A percentile compares a stretch with the other conserved stretches of the same genome.
Conservation (phyloP, 192 early-diverging fungal species). For the Cetraspora pellucida region DNA sequence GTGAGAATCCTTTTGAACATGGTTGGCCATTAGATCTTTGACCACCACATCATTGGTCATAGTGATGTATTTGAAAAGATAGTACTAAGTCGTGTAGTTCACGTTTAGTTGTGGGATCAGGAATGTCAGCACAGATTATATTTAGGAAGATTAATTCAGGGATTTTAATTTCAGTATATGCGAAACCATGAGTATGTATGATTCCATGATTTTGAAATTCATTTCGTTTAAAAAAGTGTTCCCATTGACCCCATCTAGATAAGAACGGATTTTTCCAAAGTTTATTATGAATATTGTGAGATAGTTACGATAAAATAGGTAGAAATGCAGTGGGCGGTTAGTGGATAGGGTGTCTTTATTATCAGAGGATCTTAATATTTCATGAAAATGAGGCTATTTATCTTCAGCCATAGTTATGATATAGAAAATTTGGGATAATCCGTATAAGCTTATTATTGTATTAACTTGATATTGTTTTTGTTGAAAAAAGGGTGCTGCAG, state of each 20-base stretch:
- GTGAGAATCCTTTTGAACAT: no score
- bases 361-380: not conserved
- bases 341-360: not conserved
- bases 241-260: not conserved
- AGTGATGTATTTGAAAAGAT: not conserved
- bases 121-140: not conserved
- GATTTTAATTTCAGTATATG: not conserved
- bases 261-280: not conserved
- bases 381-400: not conserved
- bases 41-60: not conserved
- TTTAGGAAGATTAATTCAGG: not conserved
- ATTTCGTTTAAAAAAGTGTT: slow-evolving; percentile 14
- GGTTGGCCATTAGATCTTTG: no score
- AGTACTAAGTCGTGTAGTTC: not conserved
- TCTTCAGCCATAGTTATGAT: not conserved
- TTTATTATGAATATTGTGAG: not conserved
- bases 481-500: no score
- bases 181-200: slow-evolving; percentile 3
- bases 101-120: not conserved
- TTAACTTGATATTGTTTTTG: no score
- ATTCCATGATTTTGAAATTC: slow-evolving; percentile 25
- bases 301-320: not conserved
- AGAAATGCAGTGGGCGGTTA: not conserved
- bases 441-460: no score
- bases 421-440: no score